Evolutionary conservation across 306 rosid genomes (phyloP), one percentile per base, ranked within the genome.

Genomic region (Sophora flavescens): DNA sequence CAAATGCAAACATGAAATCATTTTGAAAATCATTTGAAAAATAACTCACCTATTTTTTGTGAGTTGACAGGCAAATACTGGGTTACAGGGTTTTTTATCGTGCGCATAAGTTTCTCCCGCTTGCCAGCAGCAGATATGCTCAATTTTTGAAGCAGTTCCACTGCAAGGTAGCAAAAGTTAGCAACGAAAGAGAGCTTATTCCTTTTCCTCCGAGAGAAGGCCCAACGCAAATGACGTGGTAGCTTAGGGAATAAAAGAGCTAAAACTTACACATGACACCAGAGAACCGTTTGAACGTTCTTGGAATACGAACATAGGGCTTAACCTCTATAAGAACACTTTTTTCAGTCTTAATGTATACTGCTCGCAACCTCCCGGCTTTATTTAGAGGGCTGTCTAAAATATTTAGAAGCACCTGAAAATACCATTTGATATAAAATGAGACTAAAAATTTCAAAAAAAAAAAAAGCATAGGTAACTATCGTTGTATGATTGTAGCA

Each of bases 301-400:
- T 87, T 4, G 98, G 98, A 59, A 91, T 81, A 16, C 96, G 97
- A 72, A 87, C 96, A 76, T 72, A 58, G 13, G 93, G 94, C 52
- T 90, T 94, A 72, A 94, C 87, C 88, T 94, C 97, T 65, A 94
- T 84, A 18, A 91, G 96, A 65, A 83, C 83, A 39, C 96, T 96
- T 71, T 85, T 87, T 45, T 89, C 97, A 6, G 98, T 94, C 83
- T 81, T 90, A 63, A 94, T 88, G 77, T 94, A 94, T 28, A 94
- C 93, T 36, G 81, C 82, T 58, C 74, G 80, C 91, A 94, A 78
- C 85, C 88, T 94, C 70, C 96, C 96, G 51, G 97, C 89, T 77
- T 94, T 90, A 76, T 90, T 91, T 9, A 94, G 72, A 2, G 94
- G 94, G 83, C 97, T 94, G 70, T 91, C 98, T 16, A 94, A 82